Base-by-base conservation (phyloP, 2,329 filamentous ascomycete genomes). In the Podosphaera leucotricha region DNA sequence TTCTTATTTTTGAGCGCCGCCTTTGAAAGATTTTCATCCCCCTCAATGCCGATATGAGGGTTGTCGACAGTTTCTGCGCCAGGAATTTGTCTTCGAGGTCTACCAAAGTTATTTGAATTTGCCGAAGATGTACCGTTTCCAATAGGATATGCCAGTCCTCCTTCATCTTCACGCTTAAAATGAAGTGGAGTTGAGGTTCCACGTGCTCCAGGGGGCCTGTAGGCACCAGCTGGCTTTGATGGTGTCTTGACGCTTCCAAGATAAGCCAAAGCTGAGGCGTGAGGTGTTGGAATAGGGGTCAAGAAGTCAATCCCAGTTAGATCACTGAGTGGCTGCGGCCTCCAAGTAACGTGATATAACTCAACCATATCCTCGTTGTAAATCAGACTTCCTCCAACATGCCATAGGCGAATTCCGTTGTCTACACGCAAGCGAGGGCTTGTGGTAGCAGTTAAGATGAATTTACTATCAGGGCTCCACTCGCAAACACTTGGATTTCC, bases 151-250 rank as follows among this genome's bases (percentile, higher is more conserved):
- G 87, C 86, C 7, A 81, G 81, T 44, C 90, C 90, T 43, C 90
- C 90, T 63, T 98, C 84, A 51, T 98, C 90, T 61, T 98, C 90
- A 46, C 90, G 84, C 69, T 92, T 92, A 68, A 95, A 98, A 54
- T 90, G 82, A 49, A 95, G 67, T 8, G 90, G 90, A 0, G 90
- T 95, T 44, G 76, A 72, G 49, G 80, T 76, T 43, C 90, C 90
- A 52, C 90, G 80, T 22, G 90, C 90, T 52, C 90, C 90, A 2
- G 90, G 90, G 35, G 90, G 90, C 40, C 90, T 79, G 60, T 98
- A 98, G 2, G 90, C 90, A 52, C 90, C 90, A n/a, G 83, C 85
- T 38, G 90, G 85, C 66, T 98, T 98, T 48, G 84, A 90, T 3
- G 90, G 86, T 3, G 86, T 87, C 71, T 95, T 95, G 55, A 82